phyloP scores from a whole-genome alignment of 257 asterid species.

The Nicotiana paniculata region DNA sequence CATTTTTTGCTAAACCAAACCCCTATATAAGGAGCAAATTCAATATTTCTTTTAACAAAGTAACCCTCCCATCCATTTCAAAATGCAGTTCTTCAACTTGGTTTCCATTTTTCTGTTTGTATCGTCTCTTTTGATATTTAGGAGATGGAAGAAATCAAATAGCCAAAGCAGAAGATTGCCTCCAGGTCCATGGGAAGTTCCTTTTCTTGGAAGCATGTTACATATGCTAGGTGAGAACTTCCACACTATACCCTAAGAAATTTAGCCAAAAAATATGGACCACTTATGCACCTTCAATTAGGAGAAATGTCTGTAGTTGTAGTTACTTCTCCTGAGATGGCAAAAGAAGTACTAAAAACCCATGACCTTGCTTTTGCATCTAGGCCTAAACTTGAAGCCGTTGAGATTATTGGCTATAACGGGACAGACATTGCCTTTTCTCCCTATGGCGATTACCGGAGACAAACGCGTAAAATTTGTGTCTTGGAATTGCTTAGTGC shows the following conservation, averaged over 20 bases:
- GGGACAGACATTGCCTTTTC: background rate
- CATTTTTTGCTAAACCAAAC: too few relatives aligned
- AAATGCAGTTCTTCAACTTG: background rate
- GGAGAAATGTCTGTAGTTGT: background rate
- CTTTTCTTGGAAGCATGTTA: background rate
- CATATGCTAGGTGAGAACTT: background rate
- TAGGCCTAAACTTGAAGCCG: background rate
- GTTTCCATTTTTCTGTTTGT: background rate
- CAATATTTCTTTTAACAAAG: too few relatives aligned
- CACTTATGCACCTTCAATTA: conserved; percentile 15
- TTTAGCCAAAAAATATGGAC: conserved; percentile 22
- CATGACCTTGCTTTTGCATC: background rate
- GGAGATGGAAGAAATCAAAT: background rate
- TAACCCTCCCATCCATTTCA: background rate
- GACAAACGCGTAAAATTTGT: conserved; percentile 23
- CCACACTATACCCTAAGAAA: background rate
- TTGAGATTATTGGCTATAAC: background rate
- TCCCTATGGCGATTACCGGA: background rate
- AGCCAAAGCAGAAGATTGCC: conserved; percentile 7
- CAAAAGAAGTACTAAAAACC: background rate
- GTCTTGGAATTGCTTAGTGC: conserved; percentile 13
- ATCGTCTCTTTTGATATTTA: background rate
- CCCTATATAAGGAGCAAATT: too few relatives aligned
- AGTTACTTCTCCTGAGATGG: background rate
- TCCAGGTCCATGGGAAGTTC: conserved; percentile 29